phyloP scores from a whole-genome alignment of 192 early-diverging fungal genomes.

The Chytriomyces sp. region DNA sequence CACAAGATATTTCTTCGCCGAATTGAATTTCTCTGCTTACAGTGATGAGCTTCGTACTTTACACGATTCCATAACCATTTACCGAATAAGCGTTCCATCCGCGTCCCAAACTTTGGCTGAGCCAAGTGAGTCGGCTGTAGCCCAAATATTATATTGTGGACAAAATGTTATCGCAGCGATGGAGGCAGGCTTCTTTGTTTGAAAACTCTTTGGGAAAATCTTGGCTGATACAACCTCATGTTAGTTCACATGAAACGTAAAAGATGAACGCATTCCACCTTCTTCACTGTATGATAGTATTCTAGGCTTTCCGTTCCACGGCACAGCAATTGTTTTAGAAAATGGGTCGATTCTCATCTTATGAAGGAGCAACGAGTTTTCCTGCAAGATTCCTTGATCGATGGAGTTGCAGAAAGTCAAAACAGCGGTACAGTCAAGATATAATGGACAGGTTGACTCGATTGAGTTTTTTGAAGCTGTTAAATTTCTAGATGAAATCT shows the following conservation, averaged over 20 bases:
- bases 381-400: not conserved
- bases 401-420: not conserved
- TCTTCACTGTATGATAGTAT: conserved; percentile 6
- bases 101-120: conserved; percentile 40
- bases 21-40: conserved; percentile 37
- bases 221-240: not conserved
- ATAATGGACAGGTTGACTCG: not conserved
- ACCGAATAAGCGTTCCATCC: conserved; percentile 11
- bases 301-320: conserved; percentile 23
- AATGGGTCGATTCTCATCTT: conserved; percentile 6
- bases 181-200: not conserved
- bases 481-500: not conserved
- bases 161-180: conserved; percentile 22
- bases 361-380: not conserved
- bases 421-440: not conserved
- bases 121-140: conserved; percentile 25
- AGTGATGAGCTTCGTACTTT: not conserved
- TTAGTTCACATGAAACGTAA: not conserved
- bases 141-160: conserved; percentile 30
- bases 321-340: conserved; percentile 13
- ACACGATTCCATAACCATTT: not conserved
- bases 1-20: conserved; percentile 25
- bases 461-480: not conserved
- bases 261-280: not conserved
- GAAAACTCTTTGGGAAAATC: conserved; percentile 1